Evolutionary conservation across 2,329 filamentous ascomycete species (phyloP).

Genomic region (Ceratocystis ficicola): DNA sequence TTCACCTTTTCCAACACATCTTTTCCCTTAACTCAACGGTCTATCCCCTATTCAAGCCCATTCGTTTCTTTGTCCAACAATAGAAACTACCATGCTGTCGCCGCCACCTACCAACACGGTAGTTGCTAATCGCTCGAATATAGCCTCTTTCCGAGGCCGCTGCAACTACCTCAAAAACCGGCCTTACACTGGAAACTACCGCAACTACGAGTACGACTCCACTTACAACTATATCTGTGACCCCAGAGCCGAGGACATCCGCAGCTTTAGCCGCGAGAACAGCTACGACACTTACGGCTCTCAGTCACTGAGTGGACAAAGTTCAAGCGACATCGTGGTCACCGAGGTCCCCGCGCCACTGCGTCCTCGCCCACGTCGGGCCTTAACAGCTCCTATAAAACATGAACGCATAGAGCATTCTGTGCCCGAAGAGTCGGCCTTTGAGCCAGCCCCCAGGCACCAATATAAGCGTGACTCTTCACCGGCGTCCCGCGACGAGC

Average conservation of each 20-base stretch:
- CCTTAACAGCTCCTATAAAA: background rate
- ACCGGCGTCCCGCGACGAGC: background rate
- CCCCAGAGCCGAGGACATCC: background rate
- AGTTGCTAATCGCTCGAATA: background rate
- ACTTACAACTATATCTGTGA: background rate
- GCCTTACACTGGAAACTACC: background rate
- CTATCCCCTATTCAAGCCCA: background rate
- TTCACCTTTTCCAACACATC: background rate
- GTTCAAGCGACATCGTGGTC: conserved; percentile 11
- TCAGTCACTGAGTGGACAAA: background rate
- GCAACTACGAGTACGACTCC: background rate
- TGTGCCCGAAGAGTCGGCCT: background rate
- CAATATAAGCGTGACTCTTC: background rate
- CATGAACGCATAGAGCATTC: background rate
- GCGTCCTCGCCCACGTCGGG: conserved; percentile 29
- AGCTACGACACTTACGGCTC: background rate
- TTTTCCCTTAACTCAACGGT: background rate
- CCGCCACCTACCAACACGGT: background rate
- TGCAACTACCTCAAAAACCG: background rate
- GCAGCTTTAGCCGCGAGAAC: too few species aligned
- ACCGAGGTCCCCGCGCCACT: background rate
- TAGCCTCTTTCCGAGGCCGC: background rate
- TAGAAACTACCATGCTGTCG: background rate
- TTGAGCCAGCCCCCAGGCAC: background rate
- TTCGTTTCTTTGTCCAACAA: background rate